Evolutionary conservation across 768 basidiomycete species (phyloP).

Genomic region (Mycena latifolia): DNA sequence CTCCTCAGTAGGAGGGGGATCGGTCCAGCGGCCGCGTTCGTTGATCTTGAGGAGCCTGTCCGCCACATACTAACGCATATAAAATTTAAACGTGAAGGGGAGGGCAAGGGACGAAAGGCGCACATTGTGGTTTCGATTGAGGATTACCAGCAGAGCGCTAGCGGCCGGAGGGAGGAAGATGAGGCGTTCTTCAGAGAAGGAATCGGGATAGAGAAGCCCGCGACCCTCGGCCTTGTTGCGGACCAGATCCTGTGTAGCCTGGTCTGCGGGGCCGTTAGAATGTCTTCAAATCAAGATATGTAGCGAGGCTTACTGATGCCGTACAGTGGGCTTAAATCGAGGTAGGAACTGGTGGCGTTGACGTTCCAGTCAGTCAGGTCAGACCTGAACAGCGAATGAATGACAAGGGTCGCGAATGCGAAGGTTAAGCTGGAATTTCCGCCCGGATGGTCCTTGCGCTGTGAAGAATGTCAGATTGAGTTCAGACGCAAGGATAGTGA

Average conservation of each 20-base stretch:
- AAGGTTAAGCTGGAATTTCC: conserved; percentile 75
- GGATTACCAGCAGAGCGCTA: conserved; percentile 65
- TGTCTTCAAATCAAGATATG: background rate
- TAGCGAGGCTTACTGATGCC: conserved; percentile 53
- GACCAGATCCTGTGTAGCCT: conserved; percentile 53
- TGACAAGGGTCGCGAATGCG: conserved; percentile 74
- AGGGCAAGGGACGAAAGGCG: conserved; percentile 23
- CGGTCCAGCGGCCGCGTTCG: conserved; percentile 60
- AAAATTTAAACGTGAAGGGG: background rate
- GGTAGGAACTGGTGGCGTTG: conserved; percentile 68
- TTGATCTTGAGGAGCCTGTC: conserved; percentile 66
- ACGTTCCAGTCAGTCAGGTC: conserved; percentile 54
- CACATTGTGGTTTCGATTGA: conserved; percentile 73
- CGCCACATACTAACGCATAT: conserved; percentile 63
- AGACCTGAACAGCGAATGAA: conserved; percentile 70
- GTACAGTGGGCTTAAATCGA: conserved; percentile 69
- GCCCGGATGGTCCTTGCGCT: conserved; percentile 59
- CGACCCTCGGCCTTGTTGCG: conserved; percentile 62
- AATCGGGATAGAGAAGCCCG: conserved; percentile 66
- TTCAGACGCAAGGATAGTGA: conserved; percentile 36
- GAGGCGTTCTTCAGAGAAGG: conserved; percentile 65
- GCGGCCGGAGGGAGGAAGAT: conserved; percentile 66
- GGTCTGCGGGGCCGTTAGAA: conserved; percentile 41
- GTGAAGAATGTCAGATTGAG: conserved; percentile 39
- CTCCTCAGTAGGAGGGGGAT: conserved; percentile 52